Base-by-base conservation (phyloP, 257 asterid species). In the Paulownia fortunei region DNA sequence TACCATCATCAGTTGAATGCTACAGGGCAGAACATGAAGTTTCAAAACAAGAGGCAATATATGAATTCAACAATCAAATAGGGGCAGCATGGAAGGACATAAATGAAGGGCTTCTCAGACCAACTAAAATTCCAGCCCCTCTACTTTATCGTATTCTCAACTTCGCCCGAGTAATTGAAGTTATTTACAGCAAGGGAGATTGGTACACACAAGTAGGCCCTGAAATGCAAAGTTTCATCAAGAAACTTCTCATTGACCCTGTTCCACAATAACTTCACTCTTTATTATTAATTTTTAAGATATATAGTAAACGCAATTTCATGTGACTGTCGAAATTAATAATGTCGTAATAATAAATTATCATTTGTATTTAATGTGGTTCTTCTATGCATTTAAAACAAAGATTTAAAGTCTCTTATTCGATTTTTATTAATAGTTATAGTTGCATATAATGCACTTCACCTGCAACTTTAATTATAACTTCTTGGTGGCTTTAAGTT, bases 1-100 rank as follows among this genome's bases (percentile, higher is more conserved):
- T 83, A 4, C 80, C 87, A 4, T 71, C 87, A 23, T 12, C 77
- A 0, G 51, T 83, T 4, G 84, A 79, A 30, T 74, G 81, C 69
- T 83, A 74, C 75, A 71, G 6, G 23, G 75, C 79, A 15, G 79
- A 83, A 42, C 69, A 83, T 73, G 37, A 37, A 0, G 72, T 24
- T 9, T 5, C 79, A 2, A 56, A 79, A 71, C 4, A 36, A 47
- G 79, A 75, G 42, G 74, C 84, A 0, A 10, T 65, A 11, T n/a
- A 15, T 27, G 69, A 70, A 65, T 52, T 83, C 54, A 67, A 59
- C 2, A 51, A 72, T 5, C 66, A 7, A 4, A 80, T 83, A 4
- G 84, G 80, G 61, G 13, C 36, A 3, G 82, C 84, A 1, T 83
- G 87, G 87, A 83, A 80, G 54, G 67, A 80, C 74, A 72, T 83